These are phyloP conservation scores for Venturia asperata DNA, from an alignment of 2,329 filamentous ascomycete genomes.

Conservation along the genomic window DNA sequence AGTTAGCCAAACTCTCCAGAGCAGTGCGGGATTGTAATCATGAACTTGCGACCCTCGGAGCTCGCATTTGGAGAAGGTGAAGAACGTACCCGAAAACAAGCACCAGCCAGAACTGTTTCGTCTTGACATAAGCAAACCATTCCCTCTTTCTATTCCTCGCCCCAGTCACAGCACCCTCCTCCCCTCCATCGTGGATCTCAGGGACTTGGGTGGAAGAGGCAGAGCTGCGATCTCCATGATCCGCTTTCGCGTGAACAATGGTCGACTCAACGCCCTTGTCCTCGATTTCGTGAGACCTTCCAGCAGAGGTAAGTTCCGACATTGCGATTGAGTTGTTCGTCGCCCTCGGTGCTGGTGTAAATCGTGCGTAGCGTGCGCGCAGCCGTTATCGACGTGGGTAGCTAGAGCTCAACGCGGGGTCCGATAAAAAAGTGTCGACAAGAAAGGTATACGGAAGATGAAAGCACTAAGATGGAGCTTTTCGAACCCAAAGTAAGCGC, in stretches of 20 bases:
- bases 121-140: slow-evolving; percentile 65
- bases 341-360: background rate
- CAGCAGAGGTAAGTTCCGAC: background rate
- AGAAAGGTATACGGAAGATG: background rate
- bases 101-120: slow-evolving; percentile 81
- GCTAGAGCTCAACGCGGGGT: slow-evolving; percentile 5
- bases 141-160: slow-evolving; percentile 32
- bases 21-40: background rate
- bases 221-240: slow-evolving; percentile 9
- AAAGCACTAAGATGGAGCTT: slow-evolving; percentile 28
- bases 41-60: too few relatives aligned
- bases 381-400: background rate
- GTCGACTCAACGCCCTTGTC: slow-evolving; percentile 5
- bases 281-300: background rate
- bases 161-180: background rate
- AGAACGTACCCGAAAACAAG: slow-evolving; percentile 60
- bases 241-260: slow-evolving; percentile 8
- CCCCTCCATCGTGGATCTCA: background rate
- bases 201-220: background rate
- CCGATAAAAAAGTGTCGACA: background rate
- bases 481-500: slow-evolving; percentile 32
- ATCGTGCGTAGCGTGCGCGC: too few relatives aligned
- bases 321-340: background rate
- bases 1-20: background rate
- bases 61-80: slow-evolving; percentile 3